phyloP scores from a whole-genome alignment of 306 rosid species.

The Citrullus mucosospermus region DNA sequence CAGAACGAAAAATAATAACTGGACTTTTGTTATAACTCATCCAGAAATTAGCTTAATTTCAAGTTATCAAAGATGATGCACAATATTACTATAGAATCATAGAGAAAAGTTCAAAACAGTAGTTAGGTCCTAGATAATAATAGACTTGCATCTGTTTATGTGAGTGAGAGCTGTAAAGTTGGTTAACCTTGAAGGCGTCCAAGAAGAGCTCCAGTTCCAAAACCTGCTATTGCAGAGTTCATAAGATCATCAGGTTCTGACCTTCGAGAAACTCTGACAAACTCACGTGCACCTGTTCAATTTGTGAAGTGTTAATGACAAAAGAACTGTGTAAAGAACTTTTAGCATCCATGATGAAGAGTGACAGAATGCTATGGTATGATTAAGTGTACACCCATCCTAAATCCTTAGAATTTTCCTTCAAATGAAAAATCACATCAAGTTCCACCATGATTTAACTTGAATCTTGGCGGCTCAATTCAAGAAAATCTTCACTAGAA shows the following conservation, averaged over 20 bases:
- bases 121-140: neutral
- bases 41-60: neutral
- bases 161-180: conserved; percentile 11
- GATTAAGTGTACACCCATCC: neutral
- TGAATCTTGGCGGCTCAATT: neutral
- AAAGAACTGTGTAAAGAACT: neutral
- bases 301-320: neutral
- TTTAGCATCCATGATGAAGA: neutral
- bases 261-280: conserved; percentile 46
- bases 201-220: conserved; percentile 77
- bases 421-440: neutral
- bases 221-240: conserved; percentile 69
- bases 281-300: conserved; percentile 64
- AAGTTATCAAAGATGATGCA: neutral
- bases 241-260: conserved; percentile 63
- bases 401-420: neutral
- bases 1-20: neutral
- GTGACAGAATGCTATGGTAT: neutral
- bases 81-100: neutral
- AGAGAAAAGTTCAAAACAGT: neutral
- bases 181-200: conserved; percentile 77
- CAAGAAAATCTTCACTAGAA: neutral
- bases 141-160: neutral
- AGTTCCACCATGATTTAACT: neutral
- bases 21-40: neutral